Conservation (phyloP, 495 filamentous ascomycete species). For the Aspergillus hancockii region DNA sequence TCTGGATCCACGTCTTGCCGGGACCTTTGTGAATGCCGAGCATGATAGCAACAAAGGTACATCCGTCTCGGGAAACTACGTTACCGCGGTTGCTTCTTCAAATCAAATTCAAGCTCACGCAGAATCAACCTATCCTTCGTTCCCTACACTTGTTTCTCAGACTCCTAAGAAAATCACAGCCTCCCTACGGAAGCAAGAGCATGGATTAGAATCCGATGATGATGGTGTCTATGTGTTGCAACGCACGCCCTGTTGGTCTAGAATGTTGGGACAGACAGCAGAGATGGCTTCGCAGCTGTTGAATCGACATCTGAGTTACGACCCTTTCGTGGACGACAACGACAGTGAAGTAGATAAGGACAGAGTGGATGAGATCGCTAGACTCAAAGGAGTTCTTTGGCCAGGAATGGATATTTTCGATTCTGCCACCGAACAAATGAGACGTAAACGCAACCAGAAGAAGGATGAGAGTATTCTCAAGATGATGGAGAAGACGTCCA, state of each 20-base stretch:
- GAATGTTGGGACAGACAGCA: conserved; percentile 2
- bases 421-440: conserved; percentile 74
- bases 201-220: conserved; percentile 11
- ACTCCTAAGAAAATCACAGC: neutral
- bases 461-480: conserved; percentile 72
- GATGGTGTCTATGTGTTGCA: conserved; percentile 18
- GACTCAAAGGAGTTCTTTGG: conserved; percentile 75
- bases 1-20: conserved; percentile 39
- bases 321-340: conserved; percentile 25
- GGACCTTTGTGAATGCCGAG: conserved; percentile 12
- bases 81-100: conserved; percentile 7
- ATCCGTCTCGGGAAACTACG: neutral
- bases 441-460: conserved; percentile 81
- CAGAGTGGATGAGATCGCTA: conserved; percentile 41
- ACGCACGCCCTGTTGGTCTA: conserved; percentile 24
- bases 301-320: conserved; percentile 12
- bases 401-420: conserved; percentile 91
- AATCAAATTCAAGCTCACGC: neutral
- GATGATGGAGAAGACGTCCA: conserved; percentile 69
- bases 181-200: conserved; percentile 19
- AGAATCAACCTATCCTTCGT: neutral
- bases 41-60: conserved; percentile 6
- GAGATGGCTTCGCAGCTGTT: neutral
- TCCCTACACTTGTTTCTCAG: neutral
- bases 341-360: conserved; percentile 27